These are phyloP conservation scores for Salix suchowensis DNA, from an alignment of 345 rosid species.

Conservation along the genomic window DNA sequence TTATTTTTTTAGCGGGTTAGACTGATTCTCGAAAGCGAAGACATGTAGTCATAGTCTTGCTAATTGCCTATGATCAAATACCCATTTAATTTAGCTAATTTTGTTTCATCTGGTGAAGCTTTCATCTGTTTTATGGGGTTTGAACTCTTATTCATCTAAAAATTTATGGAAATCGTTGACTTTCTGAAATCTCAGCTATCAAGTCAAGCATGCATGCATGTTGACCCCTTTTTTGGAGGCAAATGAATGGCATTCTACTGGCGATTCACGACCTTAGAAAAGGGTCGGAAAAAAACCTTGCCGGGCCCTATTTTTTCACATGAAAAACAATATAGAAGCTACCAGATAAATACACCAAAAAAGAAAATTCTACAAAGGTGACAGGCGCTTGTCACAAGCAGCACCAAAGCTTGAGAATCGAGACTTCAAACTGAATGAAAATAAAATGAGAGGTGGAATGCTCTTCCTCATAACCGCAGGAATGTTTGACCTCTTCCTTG, in stretches of 20 bases:
- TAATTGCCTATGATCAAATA: not conserved
- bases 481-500: not conserved
- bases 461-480: not conserved
- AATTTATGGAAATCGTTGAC: rapidly evolving
- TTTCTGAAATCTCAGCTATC: not conserved
- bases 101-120: not conserved
- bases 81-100: not conserved
- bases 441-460: not conserved
- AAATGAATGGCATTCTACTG: not conserved
- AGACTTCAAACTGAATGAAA: not conserved
- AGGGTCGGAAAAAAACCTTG: not conserved
- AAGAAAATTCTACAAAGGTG: not conserved
- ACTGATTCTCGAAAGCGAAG: not conserved
- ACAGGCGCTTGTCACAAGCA: not conserved
- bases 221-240: not conserved
- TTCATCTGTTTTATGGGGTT: not conserved
- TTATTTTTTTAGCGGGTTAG: not conserved
- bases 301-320: too few species aligned
- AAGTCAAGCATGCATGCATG: not conserved
- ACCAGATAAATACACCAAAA: not conserved
- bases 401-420: not conserved
- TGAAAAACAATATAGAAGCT: not conserved
- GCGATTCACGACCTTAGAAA: not conserved
- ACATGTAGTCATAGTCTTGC: not conserved
- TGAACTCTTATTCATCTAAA: not conserved